Conservation (phyloP, 768 basidiomycete species). For the Hebeloma cylindrosporum region DNA sequence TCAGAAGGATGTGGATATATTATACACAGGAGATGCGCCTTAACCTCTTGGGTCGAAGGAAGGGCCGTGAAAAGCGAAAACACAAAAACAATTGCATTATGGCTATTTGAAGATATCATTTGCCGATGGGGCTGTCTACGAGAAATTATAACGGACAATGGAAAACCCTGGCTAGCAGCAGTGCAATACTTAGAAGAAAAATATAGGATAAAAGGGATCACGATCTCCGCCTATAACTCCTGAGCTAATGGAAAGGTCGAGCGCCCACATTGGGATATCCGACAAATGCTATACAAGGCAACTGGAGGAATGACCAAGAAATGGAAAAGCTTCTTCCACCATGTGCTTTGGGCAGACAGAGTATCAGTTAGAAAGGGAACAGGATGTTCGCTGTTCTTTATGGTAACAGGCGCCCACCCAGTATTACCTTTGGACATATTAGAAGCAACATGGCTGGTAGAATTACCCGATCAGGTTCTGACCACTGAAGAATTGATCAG, state of each 20-base stretch:
- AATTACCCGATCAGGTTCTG: slow-evolving; percentile 15
- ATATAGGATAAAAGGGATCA: slow-evolving; percentile 22
- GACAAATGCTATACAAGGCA: slow-evolving; percentile 16
- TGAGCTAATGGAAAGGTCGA: slow-evolving; percentile 23
- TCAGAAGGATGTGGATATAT: slow-evolving; percentile 23
- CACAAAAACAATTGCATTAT: slow-evolving; percentile 19
- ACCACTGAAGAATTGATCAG: slow-evolving; percentile 24
- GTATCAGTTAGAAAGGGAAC: slow-evolving; percentile 22
- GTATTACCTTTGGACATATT: slow-evolving; percentile 26
- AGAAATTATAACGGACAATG: slow-evolving; percentile 45
- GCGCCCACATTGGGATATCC: slow-evolving; percentile 20
- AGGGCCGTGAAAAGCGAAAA: slow-evolving; percentile 20
- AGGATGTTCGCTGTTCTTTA: slow-evolving; percentile 32
- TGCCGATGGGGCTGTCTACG: slow-evolving; percentile 38
- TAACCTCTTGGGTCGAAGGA: slow-evolving; percentile 25
- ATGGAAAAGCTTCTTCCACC: slow-evolving; percentile 30
- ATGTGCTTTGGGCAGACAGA: slow-evolving; percentile 36
- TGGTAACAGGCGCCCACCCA: slow-evolving; percentile 33
- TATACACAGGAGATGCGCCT: slow-evolving; percentile 19
- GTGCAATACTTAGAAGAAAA: slow-evolving; percentile 20
- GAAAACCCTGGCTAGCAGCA: slow-evolving; percentile 18
- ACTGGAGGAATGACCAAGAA: slow-evolving; percentile 12
- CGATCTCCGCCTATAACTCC: slow-evolving; percentile 24
- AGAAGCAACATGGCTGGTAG: slow-evolving; percentile 29
- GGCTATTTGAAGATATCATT: slow-evolving; percentile 31